These are phyloP conservation scores for Cryptomeria japonica DNA, from an alignment of 75 land plant species.

Conservation along the genomic window DNA sequence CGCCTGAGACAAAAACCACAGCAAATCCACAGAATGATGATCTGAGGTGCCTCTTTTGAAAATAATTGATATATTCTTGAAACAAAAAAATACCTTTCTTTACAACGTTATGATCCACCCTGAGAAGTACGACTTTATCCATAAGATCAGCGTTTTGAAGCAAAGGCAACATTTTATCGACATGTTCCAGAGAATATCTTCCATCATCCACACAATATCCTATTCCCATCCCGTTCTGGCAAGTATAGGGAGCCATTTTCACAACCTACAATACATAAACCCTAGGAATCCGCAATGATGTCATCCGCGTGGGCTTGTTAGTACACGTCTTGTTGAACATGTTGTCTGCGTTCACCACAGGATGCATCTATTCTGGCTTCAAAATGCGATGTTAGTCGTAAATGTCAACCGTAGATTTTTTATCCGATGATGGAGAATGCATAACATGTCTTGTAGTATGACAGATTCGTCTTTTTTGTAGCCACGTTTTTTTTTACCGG, in stretches of 20 bases:
- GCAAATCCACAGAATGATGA: background rate
- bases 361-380: no score
- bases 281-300: background rate
- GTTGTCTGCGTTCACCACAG: no score
- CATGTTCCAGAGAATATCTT: constrained; percentile 3
- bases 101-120: constrained; percentile 55
- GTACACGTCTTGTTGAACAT: no score
- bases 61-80: background rate
- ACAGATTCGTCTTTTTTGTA: no score
- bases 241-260: constrained; percentile 29
- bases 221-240: constrained; percentile 31
- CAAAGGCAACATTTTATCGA: constrained; percentile 36
- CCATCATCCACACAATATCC: constrained; percentile 51
- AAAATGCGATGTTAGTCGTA: no score
- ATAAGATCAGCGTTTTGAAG: constrained; percentile 43
- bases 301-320: no score
- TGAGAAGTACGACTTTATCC: constrained; percentile 47
- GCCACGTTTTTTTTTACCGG: no score
- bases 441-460: no score
- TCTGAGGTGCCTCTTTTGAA: background rate
- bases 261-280: background rate
- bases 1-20: no score
- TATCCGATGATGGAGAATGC: no score
- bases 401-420: no score
- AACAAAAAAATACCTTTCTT: constrained; percentile 32